A percentile compares a stretch with the other conserved stretches of the same genome.
phyloP scores from a whole-genome alignment of 2,329 filamentous ascomycete genomes.

The Beauveria bassiana region DNA sequence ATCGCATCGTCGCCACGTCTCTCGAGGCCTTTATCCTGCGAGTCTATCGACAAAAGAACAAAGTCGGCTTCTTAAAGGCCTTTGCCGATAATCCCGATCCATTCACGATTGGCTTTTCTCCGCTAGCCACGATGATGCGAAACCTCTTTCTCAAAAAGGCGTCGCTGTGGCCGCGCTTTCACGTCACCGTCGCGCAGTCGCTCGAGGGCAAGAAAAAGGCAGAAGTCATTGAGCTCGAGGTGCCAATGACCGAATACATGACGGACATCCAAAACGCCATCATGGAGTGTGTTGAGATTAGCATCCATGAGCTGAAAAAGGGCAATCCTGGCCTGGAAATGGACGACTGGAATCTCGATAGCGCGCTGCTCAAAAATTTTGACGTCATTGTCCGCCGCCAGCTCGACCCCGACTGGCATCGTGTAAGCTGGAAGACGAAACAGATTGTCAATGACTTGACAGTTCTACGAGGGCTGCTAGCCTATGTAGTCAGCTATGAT shows the following conservation, averaged over 20 bases:
- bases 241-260: slow-evolving; percentile 95
- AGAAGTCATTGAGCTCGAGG: slow-evolving; percentile 93
- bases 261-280: slow-evolving; percentile 87
- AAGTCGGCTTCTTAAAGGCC: slow-evolving; percentile 86
- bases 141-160: slow-evolving; percentile 81
- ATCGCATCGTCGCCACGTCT: slow-evolving; percentile 77
- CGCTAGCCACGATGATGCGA: slow-evolving; percentile 81
- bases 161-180: slow-evolving; percentile 88
- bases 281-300: slow-evolving; percentile 91
- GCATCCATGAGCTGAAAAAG: slow-evolving; percentile 89
- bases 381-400: slow-evolving; percentile 82
- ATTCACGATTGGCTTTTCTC: slow-evolving; percentile 81
- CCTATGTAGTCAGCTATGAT: slow-evolving; percentile 77
- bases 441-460: slow-evolving; percentile 89
- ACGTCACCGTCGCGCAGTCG: slow-evolving; percentile 80
- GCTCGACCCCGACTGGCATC: slow-evolving; percentile 93
- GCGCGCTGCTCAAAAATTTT: slow-evolving; percentile 85
- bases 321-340: slow-evolving; percentile 84
- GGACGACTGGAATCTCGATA: slow-evolving; percentile 95
- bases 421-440: slow-evolving; percentile 88
- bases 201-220: slow-evolving; percentile 89
- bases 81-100: slow-evolving; percentile 92
- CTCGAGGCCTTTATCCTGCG: slow-evolving; percentile 91
- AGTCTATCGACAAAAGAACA: slow-evolving; percentile 92
- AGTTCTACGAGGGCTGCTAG: slow-evolving; percentile 73